A percentile compares a stretch with the other conserved stretches of the same genome.
These are phyloP conservation scores for Pleurotus citrinopileatus DNA, from an alignment of 768 basidiomycete genomes.

Conservation along the genomic window DNA sequence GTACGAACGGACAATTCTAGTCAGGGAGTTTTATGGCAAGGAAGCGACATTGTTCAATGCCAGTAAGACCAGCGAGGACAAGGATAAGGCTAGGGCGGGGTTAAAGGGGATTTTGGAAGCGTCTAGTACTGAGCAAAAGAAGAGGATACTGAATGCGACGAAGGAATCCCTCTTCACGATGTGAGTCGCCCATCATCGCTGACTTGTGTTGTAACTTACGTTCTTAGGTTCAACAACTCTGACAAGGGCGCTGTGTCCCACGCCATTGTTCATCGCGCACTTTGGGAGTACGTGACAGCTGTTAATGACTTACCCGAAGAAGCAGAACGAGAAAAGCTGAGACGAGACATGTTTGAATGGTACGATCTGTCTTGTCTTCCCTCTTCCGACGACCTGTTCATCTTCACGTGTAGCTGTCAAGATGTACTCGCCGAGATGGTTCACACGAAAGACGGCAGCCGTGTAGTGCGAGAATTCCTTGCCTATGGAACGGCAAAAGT, in stretches of 20 bases:
- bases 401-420: conserved; percentile 41
- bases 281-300: conserved; percentile 81
- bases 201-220: conserved; percentile 1
- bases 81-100: conserved; percentile 63
- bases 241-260: conserved; percentile 89
- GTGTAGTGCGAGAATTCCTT: conserved; percentile 82
- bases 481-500: conserved; percentile 84
- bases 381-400: neutral
- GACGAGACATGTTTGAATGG: conserved; percentile 81
- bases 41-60: conserved; percentile 73
- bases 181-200: conserved; percentile 42
- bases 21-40: conserved; percentile 89
- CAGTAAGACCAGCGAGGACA: conserved; percentile 52
- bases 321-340: conserved; percentile 67
- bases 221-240: conserved; percentile 78
- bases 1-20: conserved; percentile 75
- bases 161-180: conserved; percentile 75
- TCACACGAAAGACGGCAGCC: conserved; percentile 90
- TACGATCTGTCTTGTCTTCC: conserved; percentile 25
- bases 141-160: conserved; percentile 62
- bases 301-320: conserved; percentile 57
- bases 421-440: conserved; percentile 90
- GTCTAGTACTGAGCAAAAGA: conserved; percentile 59
- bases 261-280: conserved; percentile 80
- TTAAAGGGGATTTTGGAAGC: conserved; percentile 67